These are phyloP conservation scores for Suillus subaureus DNA, from an alignment of 768 basidiomycete genomes.

Conservation along the genomic window DNA sequence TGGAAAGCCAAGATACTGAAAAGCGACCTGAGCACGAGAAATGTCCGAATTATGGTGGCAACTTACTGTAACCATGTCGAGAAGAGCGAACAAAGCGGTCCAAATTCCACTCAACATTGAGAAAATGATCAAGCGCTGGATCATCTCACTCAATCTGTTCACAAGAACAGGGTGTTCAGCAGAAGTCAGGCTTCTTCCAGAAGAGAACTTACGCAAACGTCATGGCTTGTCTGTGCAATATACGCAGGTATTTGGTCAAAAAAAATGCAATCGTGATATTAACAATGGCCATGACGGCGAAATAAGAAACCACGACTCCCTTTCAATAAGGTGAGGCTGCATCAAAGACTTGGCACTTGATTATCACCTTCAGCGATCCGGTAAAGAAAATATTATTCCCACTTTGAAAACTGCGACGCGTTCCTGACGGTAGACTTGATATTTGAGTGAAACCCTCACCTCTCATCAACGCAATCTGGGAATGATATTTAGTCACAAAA, in stretches of 20 bases:
- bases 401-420: background rate
- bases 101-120: background rate
- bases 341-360: background rate
- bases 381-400: background rate
- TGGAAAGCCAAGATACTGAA: conserved; percentile 15
- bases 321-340: background rate
- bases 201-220: conserved; percentile 1
- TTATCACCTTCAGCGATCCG: background rate
- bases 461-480: conserved; percentile 1
- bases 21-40: background rate
- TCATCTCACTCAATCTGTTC: background rate
- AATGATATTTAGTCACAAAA: background rate
- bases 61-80: background rate
- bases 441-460: background rate
- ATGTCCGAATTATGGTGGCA: background rate
- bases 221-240: background rate
- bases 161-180: background rate
- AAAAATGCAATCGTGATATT: background rate
- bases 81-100: conserved; percentile 1
- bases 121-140: background rate
- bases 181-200: background rate
- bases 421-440: background rate
- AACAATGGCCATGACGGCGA: background rate
- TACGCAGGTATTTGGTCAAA: background rate
- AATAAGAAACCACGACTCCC: conserved; percentile 1